Evolutionary conservation across 2,329 filamentous ascomycete species (phyloP), one percentile per base, ranked within the genome.

Genomic region (Neospermospora avenae): DNA sequence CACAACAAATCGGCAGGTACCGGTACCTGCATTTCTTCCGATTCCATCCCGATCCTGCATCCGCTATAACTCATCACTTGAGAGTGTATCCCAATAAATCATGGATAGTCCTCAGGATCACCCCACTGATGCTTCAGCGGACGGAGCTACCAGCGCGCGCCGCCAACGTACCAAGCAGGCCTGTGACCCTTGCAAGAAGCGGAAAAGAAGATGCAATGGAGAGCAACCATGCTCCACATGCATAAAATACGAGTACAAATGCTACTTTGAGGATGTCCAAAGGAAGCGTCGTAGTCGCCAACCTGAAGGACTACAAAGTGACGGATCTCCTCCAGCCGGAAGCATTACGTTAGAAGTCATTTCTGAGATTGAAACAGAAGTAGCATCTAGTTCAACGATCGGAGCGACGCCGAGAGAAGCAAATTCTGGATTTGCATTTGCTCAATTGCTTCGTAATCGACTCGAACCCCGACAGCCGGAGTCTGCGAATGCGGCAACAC

Each of bases 141-240:
- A 57, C 4, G 44, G 44, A 35, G 55, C 39, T 16, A 41, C 13
- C 44, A 48, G 24, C 34, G 39, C 31, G 20, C 55, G 55, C 42
- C 55, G 55, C 8, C 55, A 57, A n/a, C 28, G 55, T 14, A 41
- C 41, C 31, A 57, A 57, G 28, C 55, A 57, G 10, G 55, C 55
- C 14, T 57, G 55, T n/a, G 55, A 57, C 20, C 55, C 55, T 7
- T 57, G 55, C 34, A 57, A 57, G 55, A 57, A 57, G 35, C 25
- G 55, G 11, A 57, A 57, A 16, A 39, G 55, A 41, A 44, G 55
- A 13, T 57, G 44, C 20, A 46, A 57, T 49, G 55, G 55, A 13
- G 42, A 57, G 10, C 55, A 57, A 18, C 55, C 55, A 24, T 57
- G 55, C 39, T 20, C 42, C 10, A 57, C 55, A 1, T 57, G 55